Evolutionary conservation across 805 yeast genomes (phyloP).

Genomic region (Candida anglica): DNA sequence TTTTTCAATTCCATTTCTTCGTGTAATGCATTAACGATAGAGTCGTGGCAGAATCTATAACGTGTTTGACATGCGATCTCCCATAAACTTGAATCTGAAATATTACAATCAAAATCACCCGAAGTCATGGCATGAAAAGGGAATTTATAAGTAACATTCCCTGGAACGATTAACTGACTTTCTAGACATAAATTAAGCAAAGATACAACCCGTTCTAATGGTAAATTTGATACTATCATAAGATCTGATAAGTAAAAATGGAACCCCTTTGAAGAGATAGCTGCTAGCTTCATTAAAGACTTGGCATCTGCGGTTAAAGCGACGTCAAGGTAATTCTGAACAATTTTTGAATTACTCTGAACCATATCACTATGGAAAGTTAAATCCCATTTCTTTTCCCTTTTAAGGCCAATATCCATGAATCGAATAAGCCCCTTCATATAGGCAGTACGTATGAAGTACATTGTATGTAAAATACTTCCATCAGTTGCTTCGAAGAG

Average conservation of each 20-base stretch:
- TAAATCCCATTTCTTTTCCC: conserved; percentile 7
- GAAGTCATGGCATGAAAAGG: conserved; percentile 38
- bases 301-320: conserved; percentile 13
- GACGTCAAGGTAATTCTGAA: conserved; percentile 16
- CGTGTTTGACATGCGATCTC: conserved; percentile 31
- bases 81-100: conserved; percentile 25
- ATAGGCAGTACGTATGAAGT: conserved; percentile 6
- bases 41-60: conserved; percentile 40
- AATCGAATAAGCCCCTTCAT: conserved; percentile 4
- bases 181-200: conserved; percentile 31
- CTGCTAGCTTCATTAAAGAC: conserved; percentile 33
- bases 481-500: conserved; percentile 13
- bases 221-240: conserved; percentile 28
- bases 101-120: conserved; percentile 16
- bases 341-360: conserved; percentile 7
- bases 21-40: conserved; percentile 28
- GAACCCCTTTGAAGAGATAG: conserved; percentile 35
- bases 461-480: conserved; percentile 11
- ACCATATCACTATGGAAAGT: conserved; percentile 1
- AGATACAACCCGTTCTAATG: conserved; percentile 27
- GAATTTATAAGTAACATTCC: conserved; percentile 41
- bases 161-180: conserved; percentile 30
- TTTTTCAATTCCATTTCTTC: conserved; percentile 17
- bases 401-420: conserved; percentile 2
- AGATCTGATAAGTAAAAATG: conserved; percentile 36